Conservation (phyloP, 2,329 filamentous ascomycete species). For the Aspergillus niger region DNA sequence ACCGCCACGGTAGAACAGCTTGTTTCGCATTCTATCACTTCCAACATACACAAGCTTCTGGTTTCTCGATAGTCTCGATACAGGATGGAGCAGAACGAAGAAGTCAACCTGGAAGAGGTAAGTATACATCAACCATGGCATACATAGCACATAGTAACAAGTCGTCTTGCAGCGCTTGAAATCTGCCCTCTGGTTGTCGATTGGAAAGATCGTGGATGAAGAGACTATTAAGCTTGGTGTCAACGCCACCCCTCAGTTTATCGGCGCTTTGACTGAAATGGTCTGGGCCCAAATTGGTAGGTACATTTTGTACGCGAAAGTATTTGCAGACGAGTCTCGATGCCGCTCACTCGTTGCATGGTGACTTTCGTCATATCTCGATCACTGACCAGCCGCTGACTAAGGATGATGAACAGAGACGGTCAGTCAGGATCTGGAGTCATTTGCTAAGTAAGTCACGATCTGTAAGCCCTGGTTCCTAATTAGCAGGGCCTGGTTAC, state of each 20-base stretch:
- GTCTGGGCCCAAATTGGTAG: slow-evolving; percentile 84
- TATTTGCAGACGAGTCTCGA: background rate
- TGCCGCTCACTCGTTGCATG: background rate
- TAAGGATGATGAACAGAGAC: slow-evolving; percentile 45
- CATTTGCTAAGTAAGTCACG: slow-evolving; percentile 57
- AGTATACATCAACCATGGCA: background rate
- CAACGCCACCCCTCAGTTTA: slow-evolving; percentile 91
- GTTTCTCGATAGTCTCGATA: too few relatives aligned
- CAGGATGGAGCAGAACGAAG: slow-evolving; percentile 31
- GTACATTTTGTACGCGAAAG: background rate
- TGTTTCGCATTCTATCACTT: background rate
- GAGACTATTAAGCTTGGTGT: slow-evolving; percentile 71
- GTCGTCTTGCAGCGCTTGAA: slow-evolving; percentile 68
- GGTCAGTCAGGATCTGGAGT: slow-evolving; percentile 62
- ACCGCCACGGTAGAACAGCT: background rate
- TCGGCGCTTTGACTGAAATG: slow-evolving; percentile 80
- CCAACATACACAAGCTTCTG: too few relatives aligned
- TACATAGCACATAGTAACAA: background rate
- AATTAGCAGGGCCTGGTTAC: background rate
- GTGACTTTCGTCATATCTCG: background rate
- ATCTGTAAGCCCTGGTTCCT: background rate
- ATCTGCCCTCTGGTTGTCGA: slow-evolving; percentile 78
- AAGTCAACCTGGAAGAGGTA: slow-evolving; percentile 39
- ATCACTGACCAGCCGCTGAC: slow-evolving; percentile 11
- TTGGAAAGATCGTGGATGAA: slow-evolving; percentile 87